Evolutionary conservation across 768 basidiomycete genomes (phyloP), one percentile per base, ranked within the genome.

Genomic region (Gloeophyllum trabeum): DNA sequence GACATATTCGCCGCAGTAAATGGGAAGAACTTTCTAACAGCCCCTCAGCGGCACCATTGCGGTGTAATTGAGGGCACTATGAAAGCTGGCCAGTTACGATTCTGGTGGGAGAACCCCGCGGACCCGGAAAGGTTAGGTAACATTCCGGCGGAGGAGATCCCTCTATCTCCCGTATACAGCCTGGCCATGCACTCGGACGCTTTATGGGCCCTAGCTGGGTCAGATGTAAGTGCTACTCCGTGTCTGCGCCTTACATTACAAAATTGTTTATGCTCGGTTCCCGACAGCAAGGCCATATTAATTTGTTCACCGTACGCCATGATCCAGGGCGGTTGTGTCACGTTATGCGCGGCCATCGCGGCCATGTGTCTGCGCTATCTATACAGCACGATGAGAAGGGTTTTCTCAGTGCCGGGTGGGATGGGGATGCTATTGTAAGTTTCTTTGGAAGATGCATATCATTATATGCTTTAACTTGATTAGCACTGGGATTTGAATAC

Each of bases 401-500:
- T 0, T 76, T 92, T 48, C 81, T 91, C 51, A 93, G 89, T 55
- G 92, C 88, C 4, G 82, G 90, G 16, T 97, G 94, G 93, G 96
- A 98, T 55, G 87, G 90, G 7, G 78, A 85, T 50, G 82, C 88
- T 12, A 69, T 79, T 35, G 92, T 91, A 58, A 59, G 86, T 69
- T 18, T 35, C 13, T 7, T 10, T 10, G 36, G n/a, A n/a, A n/a
- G 28, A 30, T 16, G 16, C 16, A 30, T 30, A 30, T 16, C 10
- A 30, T 7, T 30, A 7, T 7, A 30, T 30, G 28, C 28, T 30
- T 16, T 14, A 34, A 43, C 35, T 28, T 24, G 12, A 10, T 13
- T 21, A 98, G 94, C 88, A 97, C 77, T 98, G 96, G 94, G 94
- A 98, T 62, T 73, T 99, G 26, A 88, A 99, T 55, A 93, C 84